Evolutionary conservation across 2,329 filamentous ascomycete genomes (phyloP).

Genomic region (Calonectria honghensis): DNA sequence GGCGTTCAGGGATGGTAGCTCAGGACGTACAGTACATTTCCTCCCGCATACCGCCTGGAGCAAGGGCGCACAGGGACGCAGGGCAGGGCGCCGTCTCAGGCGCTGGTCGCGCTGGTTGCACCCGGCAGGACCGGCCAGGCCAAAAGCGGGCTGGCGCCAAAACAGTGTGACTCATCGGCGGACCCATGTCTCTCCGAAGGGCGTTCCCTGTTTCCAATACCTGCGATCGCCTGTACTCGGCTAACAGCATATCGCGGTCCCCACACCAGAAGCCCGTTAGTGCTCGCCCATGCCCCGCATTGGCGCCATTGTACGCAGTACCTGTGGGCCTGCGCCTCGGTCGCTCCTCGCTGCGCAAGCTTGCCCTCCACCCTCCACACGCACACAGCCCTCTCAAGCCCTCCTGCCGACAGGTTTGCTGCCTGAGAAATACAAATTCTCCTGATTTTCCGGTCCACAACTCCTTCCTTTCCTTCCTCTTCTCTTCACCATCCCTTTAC

Average conservation of each 20-base stretch:
- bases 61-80: slow-evolving; percentile 29
- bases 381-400: slow-evolving; percentile 52
- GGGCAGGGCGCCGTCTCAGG: slow-evolving; percentile 50
- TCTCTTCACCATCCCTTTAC: slow-evolving; percentile 54
- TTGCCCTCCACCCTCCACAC: slow-evolving; percentile 13
- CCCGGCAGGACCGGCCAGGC: slow-evolving; percentile 54
- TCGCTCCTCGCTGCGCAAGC: slow-evolving; percentile 21
- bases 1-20: background rate
- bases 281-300: slow-evolving; percentile 46
- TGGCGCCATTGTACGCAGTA: slow-evolving; percentile 45
- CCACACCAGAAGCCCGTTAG: slow-evolving; percentile 39
- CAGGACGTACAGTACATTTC: slow-evolving; percentile 24
- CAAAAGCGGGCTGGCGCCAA: slow-evolving; percentile 54
- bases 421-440: slow-evolving; percentile 70
- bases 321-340: slow-evolving; percentile 25
- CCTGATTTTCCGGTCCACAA: slow-evolving; percentile 53
- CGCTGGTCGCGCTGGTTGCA: slow-evolving; percentile 47
- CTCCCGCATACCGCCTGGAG: slow-evolving; percentile 24
- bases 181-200: slow-evolving; percentile 55
- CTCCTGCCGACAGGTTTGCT: slow-evolving; percentile 56
- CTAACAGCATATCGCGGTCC: slow-evolving; percentile 38
- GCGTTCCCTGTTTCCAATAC: slow-evolving; percentile 48
- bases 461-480: slow-evolving; percentile 57
- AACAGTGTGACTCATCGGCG: slow-evolving; percentile 61
- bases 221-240: slow-evolving; percentile 22